Evolutionary conservation across 345 rosid species (phyloP).

Genomic region (Garcia nutans): DNA sequence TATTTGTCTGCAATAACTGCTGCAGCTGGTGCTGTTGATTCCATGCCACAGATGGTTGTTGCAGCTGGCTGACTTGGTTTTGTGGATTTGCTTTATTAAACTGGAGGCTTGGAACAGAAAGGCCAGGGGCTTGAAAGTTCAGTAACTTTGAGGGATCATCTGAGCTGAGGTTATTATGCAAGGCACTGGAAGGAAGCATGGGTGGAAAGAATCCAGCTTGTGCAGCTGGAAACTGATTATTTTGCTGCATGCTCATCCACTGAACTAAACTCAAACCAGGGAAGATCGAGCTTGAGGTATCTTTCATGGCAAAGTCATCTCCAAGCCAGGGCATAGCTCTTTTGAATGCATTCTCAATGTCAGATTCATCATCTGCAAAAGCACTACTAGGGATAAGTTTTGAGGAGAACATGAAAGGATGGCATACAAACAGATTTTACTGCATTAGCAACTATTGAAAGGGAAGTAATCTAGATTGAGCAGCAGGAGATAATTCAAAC

Average conservation of each 20-base stretch:
- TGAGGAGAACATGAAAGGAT: neutral
- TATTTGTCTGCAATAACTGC: conserved; percentile 40
- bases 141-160: conserved; percentile 80
- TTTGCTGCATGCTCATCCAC: conserved; percentile 99
- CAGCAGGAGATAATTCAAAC: neutral
- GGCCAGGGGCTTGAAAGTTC: conserved; percentile 70
- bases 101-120: conserved; percentile 54
- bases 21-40: conserved; percentile 74
- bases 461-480: neutral
- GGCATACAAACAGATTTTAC: neutral
- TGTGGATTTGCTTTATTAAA: conserved; percentile 58
- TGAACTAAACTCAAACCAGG: conserved; percentile 92
- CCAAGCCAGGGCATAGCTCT: conserved; percentile 97
- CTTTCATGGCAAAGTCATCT: conserved; percentile 90
- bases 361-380: conserved; percentile 78
- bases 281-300: conserved; percentile 63
- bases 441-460: neutral
- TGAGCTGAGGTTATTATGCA: conserved; percentile 55
- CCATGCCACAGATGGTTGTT: conserved; percentile 55
- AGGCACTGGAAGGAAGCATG: conserved; percentile 44
- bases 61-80: conserved; percentile 59
- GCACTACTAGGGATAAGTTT: conserved; percentile 24
- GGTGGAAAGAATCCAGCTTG: conserved; percentile 65
- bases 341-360: conserved; percentile 82
- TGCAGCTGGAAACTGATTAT: conserved; percentile 62